Percentiles rank a stretch among this genome's conserved stretches.
These are phyloP conservation scores for Blastobotrys muscicola DNA, from an alignment of 805 yeast genomes.

Conservation along the genomic window DNA sequence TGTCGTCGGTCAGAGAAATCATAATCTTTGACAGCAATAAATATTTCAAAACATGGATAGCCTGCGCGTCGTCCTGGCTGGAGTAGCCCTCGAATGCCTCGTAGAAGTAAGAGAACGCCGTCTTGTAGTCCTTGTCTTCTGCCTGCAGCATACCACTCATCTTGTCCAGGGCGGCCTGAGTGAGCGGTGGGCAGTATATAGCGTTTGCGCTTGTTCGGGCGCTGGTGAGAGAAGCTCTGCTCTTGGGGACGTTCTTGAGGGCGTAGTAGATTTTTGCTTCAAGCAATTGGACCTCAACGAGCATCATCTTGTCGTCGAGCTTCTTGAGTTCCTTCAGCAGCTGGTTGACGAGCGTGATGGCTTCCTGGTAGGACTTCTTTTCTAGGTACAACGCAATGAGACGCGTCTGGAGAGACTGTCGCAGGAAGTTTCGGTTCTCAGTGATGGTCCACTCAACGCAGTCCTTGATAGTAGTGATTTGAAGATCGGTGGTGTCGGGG, in stretches of 20 bases:
- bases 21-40: constrained; percentile 89
- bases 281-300: constrained; percentile 89
- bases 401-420: constrained; percentile 80
- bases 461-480: constrained; percentile 63
- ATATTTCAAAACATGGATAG: constrained; percentile 77
- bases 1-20: constrained; percentile 81
- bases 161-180: constrained; percentile 90
- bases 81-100: constrained; percentile 91
- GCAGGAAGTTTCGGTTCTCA: constrained; percentile 77
- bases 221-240: constrained; percentile 84
- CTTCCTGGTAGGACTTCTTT: constrained; percentile 54
- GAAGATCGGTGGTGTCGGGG: constrained; percentile 58
- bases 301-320: constrained; percentile 88
- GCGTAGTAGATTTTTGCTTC: constrained; percentile 89
- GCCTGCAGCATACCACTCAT: constrained; percentile 95
- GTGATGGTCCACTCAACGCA: constrained; percentile 80
- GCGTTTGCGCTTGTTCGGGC: constrained; percentile 98
- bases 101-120: constrained; percentile 89
- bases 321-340: constrained; percentile 81
- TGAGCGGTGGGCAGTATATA: constrained; percentile 85
- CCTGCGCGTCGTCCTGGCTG: constrained; percentile 40
- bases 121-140: constrained; percentile 92
- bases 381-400: constrained; percentile 67
- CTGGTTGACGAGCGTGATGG: constrained; percentile 60
- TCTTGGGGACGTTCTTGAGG: constrained; percentile 79